Percentiles rank a stretch among this genome's conserved stretches.
Conservation (phyloP, 164 flowering plant species). For the Sedum album region DNA sequence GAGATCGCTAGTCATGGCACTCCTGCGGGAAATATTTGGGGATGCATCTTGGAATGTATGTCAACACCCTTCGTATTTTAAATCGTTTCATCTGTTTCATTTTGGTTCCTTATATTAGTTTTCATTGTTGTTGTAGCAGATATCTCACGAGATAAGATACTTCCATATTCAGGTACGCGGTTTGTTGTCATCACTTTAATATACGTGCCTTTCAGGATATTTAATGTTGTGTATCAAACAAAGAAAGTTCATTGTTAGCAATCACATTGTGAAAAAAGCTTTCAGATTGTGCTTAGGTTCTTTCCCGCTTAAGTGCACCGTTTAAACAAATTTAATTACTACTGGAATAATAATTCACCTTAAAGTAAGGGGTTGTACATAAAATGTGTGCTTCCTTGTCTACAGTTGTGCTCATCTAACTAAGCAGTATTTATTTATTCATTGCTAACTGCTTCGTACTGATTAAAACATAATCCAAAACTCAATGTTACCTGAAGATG, state of each 20-base stretch:
- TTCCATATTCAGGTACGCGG: constrained; percentile 45
- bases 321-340: too few species aligned
- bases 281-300: neutral
- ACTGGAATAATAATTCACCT: neutral
- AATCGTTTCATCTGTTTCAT: neutral
- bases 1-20: constrained; percentile 51
- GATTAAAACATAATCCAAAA: neutral
- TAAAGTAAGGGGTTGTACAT: neutral
- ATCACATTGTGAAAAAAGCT: neutral
- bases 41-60: constrained; percentile 52
- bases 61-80: neutral
- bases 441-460: neutral
- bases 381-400: neutral
- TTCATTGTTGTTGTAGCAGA: constrained; percentile 25
- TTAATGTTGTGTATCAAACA: too few species aligned
- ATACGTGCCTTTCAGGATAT: neutral
- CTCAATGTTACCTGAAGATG: neutral
- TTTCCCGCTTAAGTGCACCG: neutral
- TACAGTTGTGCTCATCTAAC: neutral
- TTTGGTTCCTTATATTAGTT: constrained; percentile 7
- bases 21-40: constrained; percentile 51
- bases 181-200: neutral
- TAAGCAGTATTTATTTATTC: neutral
- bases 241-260: too few species aligned
- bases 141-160: constrained; percentile 43